A percentile compares a stretch with the other conserved stretches of the same genome.
Conservation (phyloP, 805 yeast genomes). For the Wickerhamiella brachini region DNA sequence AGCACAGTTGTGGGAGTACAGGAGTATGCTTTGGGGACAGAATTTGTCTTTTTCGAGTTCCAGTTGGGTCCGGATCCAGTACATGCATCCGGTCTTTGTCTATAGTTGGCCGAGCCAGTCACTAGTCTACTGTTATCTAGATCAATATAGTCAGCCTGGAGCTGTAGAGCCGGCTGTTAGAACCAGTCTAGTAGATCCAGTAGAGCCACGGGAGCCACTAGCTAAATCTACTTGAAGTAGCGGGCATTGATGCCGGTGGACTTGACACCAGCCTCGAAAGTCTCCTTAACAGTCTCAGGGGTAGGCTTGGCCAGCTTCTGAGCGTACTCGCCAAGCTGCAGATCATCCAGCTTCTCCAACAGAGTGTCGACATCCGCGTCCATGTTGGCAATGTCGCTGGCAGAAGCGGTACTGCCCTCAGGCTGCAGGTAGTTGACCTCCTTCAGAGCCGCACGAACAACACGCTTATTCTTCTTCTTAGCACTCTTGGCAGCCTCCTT, state of each 20-base stretch:
- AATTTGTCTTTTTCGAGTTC: no score
- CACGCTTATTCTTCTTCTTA: constrained; percentile 93
- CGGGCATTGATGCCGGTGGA: constrained; percentile 17
- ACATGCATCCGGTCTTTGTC: no score
- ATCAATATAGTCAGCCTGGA: no score
- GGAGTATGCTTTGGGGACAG: no score
- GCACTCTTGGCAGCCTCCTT: constrained; percentile 84
- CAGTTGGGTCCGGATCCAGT: no score
- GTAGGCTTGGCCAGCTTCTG: constrained; percentile 47
- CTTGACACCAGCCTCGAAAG: constrained; percentile 12
- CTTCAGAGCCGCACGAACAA: constrained; percentile 68
- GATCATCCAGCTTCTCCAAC: constrained; percentile 69
- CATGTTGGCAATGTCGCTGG: constrained; percentile 32
- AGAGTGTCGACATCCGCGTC: constrained; percentile 60
- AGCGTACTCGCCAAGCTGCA: constrained; percentile 63
- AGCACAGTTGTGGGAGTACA: no score
- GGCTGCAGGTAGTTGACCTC: constrained; percentile 69
- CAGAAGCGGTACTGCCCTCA: constrained; percentile 50
- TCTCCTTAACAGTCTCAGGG: constrained; percentile 36
- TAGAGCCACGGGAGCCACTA: no score
- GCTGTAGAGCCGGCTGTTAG: no score
- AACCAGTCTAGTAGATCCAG: no score
- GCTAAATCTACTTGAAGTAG: constrained; percentile 16
- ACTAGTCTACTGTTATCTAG: no score
- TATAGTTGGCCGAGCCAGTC: no score